Percentiles rank a stretch among this genome's conserved stretches.
Conservation (phyloP, 306 rosid genomes). For the Canavalia ensiformis region DNA sequence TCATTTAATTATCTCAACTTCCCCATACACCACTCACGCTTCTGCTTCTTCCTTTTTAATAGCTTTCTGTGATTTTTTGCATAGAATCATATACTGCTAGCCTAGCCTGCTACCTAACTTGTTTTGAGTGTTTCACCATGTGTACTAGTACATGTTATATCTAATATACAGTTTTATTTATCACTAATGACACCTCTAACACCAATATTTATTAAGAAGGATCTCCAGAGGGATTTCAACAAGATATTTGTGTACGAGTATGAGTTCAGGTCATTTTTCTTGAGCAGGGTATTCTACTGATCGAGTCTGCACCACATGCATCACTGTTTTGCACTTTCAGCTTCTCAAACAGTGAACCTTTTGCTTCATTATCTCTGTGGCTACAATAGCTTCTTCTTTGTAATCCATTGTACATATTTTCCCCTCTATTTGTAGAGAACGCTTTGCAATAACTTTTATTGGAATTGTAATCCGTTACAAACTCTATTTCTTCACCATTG, state of each 20-base stretch:
- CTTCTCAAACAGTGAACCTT: constrained; percentile 9
- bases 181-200: not conserved
- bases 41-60: not conserved
- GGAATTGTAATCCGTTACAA: not conserved
- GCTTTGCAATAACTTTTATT: not conserved
- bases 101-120: not conserved
- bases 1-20: not conserved
- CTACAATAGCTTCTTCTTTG: not conserved
- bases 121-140: not conserved
- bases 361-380: not conserved
- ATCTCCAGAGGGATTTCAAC: constrained; percentile 24
- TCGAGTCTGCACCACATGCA: constrained; percentile 19
- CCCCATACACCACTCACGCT: not conserved
- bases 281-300: not conserved
- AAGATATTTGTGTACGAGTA: not conserved
- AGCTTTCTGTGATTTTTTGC: not conserved
- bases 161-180: not conserved
- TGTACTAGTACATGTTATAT: not conserved
- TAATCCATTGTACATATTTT: not conserved
- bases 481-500: not conserved
- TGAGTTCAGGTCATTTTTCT: constrained; percentile 9
- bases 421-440: not conserved
- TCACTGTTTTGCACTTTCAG: constrained; percentile 26
- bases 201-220: not conserved
- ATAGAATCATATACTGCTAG: not conserved